phyloP scores from a whole-genome alignment of 345 rosid genomes.

The Dipteronia sinensis region DNA sequence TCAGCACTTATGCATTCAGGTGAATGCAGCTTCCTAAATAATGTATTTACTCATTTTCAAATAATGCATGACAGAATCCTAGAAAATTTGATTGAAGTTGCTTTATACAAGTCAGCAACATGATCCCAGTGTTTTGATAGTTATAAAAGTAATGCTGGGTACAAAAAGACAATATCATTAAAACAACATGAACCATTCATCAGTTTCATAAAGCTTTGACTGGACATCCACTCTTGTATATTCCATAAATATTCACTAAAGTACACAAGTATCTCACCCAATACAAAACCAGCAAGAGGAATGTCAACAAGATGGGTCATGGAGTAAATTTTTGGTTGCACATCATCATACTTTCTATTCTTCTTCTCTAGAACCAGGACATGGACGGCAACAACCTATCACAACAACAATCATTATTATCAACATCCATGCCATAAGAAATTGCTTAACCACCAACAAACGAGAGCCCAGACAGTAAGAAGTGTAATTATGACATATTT shows the following conservation, averaged over 20 bases:
- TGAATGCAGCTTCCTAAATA: neutral
- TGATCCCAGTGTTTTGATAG: neutral
- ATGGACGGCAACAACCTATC: conserved; percentile 64
- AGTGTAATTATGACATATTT: neutral
- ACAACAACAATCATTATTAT: conserved; percentile 24
- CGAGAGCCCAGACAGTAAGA: conserved; percentile 6
- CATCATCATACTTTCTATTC: conserved; percentile 21
- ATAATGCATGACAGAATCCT: neutral
- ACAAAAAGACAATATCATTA: neutral
- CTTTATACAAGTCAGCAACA: neutral
- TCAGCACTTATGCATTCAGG: neutral
- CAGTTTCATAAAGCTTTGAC: neutral
- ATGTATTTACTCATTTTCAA: conserved; percentile 4
- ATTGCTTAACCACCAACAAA: neutral
- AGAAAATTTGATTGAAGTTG: neutral
- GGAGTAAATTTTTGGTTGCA: conserved; percentile 28
- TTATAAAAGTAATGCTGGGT: neutral
- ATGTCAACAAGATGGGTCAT: conserved; percentile 46
- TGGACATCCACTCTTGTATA: neutral
- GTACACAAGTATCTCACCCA: conserved; percentile 54
- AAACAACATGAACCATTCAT: neutral
- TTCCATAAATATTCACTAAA: neutral
- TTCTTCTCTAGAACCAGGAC: conserved; percentile 57
- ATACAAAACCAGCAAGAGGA: conserved; percentile 73
- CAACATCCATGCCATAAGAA: conserved; percentile 4